These are phyloP conservation scores for Salvia miltiorrhiza DNA, from an alignment of 257 asterid genomes.

Conservation along the genomic window DNA sequence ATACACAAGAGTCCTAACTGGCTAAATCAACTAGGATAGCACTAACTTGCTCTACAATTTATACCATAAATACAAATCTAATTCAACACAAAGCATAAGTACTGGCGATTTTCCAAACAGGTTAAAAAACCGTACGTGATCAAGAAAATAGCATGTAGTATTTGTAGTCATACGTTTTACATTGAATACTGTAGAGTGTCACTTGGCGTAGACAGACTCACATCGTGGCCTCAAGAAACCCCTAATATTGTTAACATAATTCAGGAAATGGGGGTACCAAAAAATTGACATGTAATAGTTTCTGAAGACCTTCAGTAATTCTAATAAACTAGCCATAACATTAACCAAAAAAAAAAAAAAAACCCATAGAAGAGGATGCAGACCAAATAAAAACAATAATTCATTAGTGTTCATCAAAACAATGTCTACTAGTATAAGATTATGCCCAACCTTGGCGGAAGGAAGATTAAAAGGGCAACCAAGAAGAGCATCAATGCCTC, in stretches of 20 bases:
- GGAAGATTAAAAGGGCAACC: conserved; percentile 94
- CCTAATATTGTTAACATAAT: neutral
- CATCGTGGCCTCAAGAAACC: conserved; percentile 1
- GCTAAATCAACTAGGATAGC: too few relatives aligned
- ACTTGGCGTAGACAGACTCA: conserved; percentile 1
- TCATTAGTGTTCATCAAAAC: conserved; percentile 1
- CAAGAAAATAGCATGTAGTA: neutral
- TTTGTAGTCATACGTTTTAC: neutral
- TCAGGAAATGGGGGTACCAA: conserved; percentile 7
- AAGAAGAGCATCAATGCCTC: conserved; percentile 89
- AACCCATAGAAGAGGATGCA: conserved; percentile 12
- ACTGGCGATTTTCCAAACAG: neutral
- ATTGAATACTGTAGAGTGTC: neutral
- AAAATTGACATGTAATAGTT: neutral
- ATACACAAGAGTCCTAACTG: too few relatives aligned
- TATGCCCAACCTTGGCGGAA: conserved; percentile 62
- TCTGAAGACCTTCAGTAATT: neutral
- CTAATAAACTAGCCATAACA: neutral
- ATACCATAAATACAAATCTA: too few relatives aligned
- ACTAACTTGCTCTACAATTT: too few relatives aligned
- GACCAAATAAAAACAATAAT: neutral
- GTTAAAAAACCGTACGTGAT: conserved; percentile 1
- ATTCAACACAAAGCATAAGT: neutral
- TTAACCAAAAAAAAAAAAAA: neutral
- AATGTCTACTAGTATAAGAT: conserved; percentile 15